Base-by-base conservation (phyloP, 2,329 filamentous ascomycete species). In the Lasiodiplodia theobromae region DNA sequence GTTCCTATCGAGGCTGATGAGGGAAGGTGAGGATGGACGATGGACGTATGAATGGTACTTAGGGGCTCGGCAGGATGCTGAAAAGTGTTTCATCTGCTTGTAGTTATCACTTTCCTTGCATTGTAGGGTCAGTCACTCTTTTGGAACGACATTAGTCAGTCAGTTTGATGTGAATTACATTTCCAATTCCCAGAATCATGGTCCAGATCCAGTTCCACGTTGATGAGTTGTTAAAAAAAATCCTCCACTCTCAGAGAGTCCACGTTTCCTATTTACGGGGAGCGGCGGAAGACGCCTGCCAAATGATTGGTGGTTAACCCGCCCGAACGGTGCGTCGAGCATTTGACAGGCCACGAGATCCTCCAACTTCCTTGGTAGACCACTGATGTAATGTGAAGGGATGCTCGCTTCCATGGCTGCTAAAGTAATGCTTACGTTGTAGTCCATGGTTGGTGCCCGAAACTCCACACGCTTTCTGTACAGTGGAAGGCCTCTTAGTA, bases 291-390 rank as follows among this genome's bases (percentile, higher is more conserved):
- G 38, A 21, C 60, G 18, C 38, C 71, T 71, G n/a, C 69, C 68
- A 7, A 40, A 31, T 11, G 14, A 40, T 16, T 28, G 28, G 53
- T 70, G 66, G 38, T 71, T 67, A 25, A 49, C 28, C 31, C 44
- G 58, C 44, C 71, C 71, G 49, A 72, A 72, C 5, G 71, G 71
- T 18, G 69, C 66, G 23, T 70, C 3, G 47, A 72, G 52, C 38
- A 51, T 44, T 54, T 72, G 71, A 25, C 37, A 49, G 4, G 34
- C 11, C 12, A 71, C 44, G 23, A 72, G 37, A 16, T 70, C 66
- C 37, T 52, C n/a, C 14, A 69, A 44, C 4, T 58, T 66, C 34
- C 63, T 60, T 18, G 70, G 68, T 10, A 72, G 57, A 4, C 71
- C 71, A 58, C 71, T 72, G 40, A 72, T 70, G 14, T 66, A 68